Evolutionary conservation across 2,329 filamentous ascomycete species (phyloP).

Genomic region (Fusarium sp.): DNA sequence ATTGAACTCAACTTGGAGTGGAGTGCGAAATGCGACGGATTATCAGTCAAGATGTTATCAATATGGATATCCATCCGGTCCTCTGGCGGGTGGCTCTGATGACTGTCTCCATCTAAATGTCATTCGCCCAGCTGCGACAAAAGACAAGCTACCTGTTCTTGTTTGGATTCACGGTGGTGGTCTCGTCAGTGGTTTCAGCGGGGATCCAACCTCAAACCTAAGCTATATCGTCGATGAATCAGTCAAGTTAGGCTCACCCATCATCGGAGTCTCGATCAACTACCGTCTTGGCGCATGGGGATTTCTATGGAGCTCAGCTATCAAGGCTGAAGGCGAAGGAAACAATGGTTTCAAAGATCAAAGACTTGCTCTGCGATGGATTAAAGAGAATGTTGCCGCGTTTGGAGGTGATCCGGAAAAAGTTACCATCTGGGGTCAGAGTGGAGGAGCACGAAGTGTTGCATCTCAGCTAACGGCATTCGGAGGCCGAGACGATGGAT

Average conservation of each 20-base stretch:
- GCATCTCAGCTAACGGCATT: slow-evolving; percentile 36
- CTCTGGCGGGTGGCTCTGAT: slow-evolving; percentile 24
- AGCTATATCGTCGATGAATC: slow-evolving; percentile 30
- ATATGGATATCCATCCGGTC: slow-evolving; percentile 23
- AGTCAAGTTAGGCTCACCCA: slow-evolving; percentile 27
- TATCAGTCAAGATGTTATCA: slow-evolving; percentile 34
- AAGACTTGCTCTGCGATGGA: slow-evolving; percentile 32
- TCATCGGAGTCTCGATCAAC: slow-evolving; percentile 35
- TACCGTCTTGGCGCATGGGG: slow-evolving; percentile 40
- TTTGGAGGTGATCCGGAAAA: slow-evolving; percentile 33
- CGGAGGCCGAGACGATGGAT: slow-evolving; percentile 10
- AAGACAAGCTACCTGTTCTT: slow-evolving; percentile 25
- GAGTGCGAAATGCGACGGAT: slow-evolving; percentile 27
- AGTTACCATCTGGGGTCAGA: slow-evolving; percentile 36
- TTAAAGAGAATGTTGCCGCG: slow-evolving; percentile 25
- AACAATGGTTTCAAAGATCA: slow-evolving; percentile 40
- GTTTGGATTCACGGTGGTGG: slow-evolving; percentile 39
- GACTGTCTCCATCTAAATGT: slow-evolving; percentile 36
- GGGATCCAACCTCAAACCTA: slow-evolving; percentile 9
- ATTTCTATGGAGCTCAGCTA: slow-evolving; percentile 21
- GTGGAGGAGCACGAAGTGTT: slow-evolving; percentile 32
- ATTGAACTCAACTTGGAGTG: slow-evolving; percentile 30
- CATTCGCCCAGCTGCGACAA: neutral
- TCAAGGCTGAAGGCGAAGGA: slow-evolving; percentile 11
- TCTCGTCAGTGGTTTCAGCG: slow-evolving; percentile 25